These are phyloP conservation scores for Paramecium sonneborni DNA, from an alignment of 73 alveolate species.

Conservation along the genomic window DNA sequence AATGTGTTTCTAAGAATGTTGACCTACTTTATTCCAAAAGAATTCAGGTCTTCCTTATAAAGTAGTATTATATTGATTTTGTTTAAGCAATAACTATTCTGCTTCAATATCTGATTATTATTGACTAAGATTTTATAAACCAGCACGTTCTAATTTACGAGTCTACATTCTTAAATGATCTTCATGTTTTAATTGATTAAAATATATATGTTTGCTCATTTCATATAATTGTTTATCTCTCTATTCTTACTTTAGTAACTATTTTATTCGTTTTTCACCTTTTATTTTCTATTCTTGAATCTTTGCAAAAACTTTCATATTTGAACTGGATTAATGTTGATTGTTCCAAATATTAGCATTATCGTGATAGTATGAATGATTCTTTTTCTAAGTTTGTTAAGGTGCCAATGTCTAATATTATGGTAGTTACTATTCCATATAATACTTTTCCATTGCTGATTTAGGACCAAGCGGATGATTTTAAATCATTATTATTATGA, in stretches of 20 bases:
- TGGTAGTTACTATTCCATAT: neutral
- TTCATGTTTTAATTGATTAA: neutral
- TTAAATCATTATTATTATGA: neutral
- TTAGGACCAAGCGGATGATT: conserved; percentile 7
- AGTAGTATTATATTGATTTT: neutral
- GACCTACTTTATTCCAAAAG: conserved; percentile 13
- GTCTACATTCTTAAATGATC: neutral
- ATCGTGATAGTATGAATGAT: conserved; percentile 33
- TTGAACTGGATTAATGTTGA: conserved; percentile 37
- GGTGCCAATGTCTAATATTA: neutral
- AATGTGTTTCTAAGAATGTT: neutral
- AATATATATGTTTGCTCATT: neutral
- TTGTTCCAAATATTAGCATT: conserved; percentile 49
- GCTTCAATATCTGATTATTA: conserved; percentile 15
- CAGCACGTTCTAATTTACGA: conserved; percentile 9
- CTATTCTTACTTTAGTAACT: neutral
- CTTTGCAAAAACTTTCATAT: conserved; percentile 24
- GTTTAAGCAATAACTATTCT: neutral
- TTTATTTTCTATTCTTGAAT: neutral
- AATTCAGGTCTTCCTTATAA: conserved; percentile 25
- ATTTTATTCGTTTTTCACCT: conserved; percentile 21
- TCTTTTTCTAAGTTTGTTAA: neutral
- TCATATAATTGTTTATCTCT: neutral
- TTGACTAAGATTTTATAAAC: neutral
- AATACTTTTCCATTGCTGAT: conserved; percentile 20